These are phyloP conservation scores for Colletotrichum salicis DNA, from an alignment of 2,329 filamentous ascomycete species.

Conservation along the genomic window DNA sequence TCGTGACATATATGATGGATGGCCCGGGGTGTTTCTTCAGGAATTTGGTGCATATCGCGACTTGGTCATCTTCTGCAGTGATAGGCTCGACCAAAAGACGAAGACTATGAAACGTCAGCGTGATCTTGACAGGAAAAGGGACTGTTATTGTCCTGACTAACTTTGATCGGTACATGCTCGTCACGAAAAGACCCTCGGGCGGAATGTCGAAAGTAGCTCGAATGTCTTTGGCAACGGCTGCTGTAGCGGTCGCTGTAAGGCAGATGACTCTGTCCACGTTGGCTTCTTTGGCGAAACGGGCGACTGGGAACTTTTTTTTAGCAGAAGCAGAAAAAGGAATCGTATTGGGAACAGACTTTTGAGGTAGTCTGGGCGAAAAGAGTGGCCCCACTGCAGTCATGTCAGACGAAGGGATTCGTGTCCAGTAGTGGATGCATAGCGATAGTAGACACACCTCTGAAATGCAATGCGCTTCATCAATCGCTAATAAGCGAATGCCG, in stretches of 20 bases:
- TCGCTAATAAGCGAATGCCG: slow-evolving; percentile 65
- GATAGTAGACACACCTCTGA: slow-evolving; percentile 51
- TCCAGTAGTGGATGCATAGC: background rate
- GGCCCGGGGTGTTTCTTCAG: slow-evolving; percentile 62
- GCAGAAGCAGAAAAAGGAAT: slow-evolving; percentile 34
- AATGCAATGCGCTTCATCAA: slow-evolving; percentile 70
- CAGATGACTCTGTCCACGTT: slow-evolving; percentile 68
- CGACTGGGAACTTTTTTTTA: slow-evolving; percentile 50
- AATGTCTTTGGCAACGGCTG: slow-evolving; percentile 64
- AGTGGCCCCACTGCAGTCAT: slow-evolving; percentile 55
- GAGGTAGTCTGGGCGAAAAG: slow-evolving; percentile 61
- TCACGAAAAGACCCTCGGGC: slow-evolving; percentile 63
- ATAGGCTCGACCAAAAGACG: slow-evolving; percentile 61
- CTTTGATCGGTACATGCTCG: slow-evolving; percentile 69
- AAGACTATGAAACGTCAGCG: slow-evolving; percentile 47
- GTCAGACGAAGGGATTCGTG: background rate
- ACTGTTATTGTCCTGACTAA: slow-evolving; percentile 27
- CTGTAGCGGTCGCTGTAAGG: slow-evolving; percentile 69
- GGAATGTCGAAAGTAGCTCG: slow-evolving; percentile 63
- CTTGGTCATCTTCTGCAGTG: slow-evolving; percentile 49
- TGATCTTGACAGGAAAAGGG: rapidly evolving
- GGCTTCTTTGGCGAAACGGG: slow-evolving; percentile 65
- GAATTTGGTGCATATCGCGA: slow-evolving; percentile 57
- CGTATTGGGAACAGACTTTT: slow-evolving; percentile 47
- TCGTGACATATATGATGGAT: slow-evolving; percentile 70